Conservation (phyloP, 169 alveolate species). For the Plasmodium vivax region DNA sequence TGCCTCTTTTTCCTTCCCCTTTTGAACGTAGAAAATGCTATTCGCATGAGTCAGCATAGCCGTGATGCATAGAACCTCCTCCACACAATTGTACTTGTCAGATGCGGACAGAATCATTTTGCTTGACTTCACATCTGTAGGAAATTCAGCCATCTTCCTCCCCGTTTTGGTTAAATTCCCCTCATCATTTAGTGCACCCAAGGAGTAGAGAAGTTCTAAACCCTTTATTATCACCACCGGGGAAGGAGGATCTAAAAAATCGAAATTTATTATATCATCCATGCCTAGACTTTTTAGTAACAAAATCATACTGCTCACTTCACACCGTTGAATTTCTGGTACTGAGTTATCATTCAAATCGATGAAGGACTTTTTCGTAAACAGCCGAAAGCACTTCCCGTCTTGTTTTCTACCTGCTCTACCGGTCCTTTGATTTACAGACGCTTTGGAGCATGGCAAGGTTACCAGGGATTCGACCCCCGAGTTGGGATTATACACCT, state of each 20-base stretch:
- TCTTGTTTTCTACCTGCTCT: constrained; percentile 99
- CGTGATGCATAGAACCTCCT: constrained; percentile 95
- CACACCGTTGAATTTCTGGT: constrained; percentile 98
- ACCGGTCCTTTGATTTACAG: constrained; percentile 99
- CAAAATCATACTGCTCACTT: constrained; percentile 94
- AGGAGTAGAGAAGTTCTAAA: constrained; percentile 96
- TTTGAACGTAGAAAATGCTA: constrained; percentile 96
- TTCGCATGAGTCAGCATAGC: constrained; percentile 98
- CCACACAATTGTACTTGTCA: constrained; percentile 96
- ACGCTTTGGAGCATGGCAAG: constrained; percentile 98
- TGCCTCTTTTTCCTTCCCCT: constrained; percentile 98
- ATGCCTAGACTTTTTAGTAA: constrained; percentile 94
- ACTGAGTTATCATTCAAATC: constrained; percentile 96
- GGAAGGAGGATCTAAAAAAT: constrained; percentile 99
- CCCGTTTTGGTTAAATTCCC: constrained; percentile 97
- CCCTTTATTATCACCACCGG: constrained; percentile 97
- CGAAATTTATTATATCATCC: constrained; percentile 98
- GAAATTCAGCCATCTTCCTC: constrained; percentile 99
- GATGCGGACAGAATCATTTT: constrained; percentile 91
- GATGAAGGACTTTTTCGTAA: constrained; percentile 96
- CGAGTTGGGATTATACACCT: constrained; percentile 95
- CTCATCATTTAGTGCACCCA: constrained; percentile 98
- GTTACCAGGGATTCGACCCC: constrained; percentile 98
- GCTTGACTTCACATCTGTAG: constrained; percentile 98
- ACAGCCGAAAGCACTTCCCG: constrained; percentile 98